Percentiles rank a stretch among this genome's conserved stretches.
phyloP scores from a whole-genome alignment of 73 alveolate genomes.

The Tetrahymena thermophila region DNA sequence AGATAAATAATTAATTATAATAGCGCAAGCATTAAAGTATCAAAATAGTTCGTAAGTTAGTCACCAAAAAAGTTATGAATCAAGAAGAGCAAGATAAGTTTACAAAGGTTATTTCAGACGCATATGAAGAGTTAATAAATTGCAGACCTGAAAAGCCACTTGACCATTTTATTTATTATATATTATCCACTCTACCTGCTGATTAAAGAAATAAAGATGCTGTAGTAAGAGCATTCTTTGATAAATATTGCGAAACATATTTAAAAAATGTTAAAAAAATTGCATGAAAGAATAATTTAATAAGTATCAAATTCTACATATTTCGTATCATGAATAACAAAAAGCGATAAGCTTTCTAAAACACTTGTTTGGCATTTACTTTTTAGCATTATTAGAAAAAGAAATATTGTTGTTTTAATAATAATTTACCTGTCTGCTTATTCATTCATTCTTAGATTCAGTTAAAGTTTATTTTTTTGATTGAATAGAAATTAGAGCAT shows the following conservation, averaged over 20 bases:
- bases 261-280: constrained; percentile 26
- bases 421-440: too few species aligned
- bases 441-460: too few species aligned
- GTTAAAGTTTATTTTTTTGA: too few species aligned
- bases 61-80: neutral
- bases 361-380: neutral
- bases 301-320: neutral
- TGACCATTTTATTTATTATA: constrained; percentile 39
- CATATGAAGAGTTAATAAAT: constrained; percentile 28
- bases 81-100: constrained; percentile 32
- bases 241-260: constrained; percentile 2
- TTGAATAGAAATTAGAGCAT: too few species aligned
- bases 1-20: neutral
- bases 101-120: constrained; percentile 29
- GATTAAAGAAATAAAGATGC: constrained; percentile 30
- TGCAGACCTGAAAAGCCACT: constrained; percentile 38
- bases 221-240: constrained; percentile 4
- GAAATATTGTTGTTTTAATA: too few species aligned
- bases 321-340: neutral
- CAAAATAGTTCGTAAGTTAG: neutral
- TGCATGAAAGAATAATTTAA: neutral
- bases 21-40: neutral
- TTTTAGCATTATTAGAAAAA: too few species aligned
- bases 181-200: constrained; percentile 21
- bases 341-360: neutral